These are phyloP conservation scores for Tolypocladium tropicale DNA, from an alignment of 2,329 filamentous ascomycete species.

Conservation along the genomic window DNA sequence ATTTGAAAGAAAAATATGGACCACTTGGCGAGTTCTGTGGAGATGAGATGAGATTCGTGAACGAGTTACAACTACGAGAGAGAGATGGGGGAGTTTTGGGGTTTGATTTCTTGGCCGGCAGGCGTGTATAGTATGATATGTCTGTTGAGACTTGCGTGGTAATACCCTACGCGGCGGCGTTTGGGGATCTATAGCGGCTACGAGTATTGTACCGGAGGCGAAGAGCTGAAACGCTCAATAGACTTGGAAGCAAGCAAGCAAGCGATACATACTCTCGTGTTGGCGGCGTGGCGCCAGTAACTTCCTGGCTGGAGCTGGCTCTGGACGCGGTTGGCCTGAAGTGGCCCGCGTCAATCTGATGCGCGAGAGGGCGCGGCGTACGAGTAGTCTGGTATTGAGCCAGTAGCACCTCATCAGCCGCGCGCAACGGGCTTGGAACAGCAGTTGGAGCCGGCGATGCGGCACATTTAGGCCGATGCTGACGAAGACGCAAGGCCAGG, in stretches of 20 bases:
- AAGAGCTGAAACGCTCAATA: neutral
- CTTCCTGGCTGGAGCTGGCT: too few relatives aligned
- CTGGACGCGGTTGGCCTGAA: too few relatives aligned
- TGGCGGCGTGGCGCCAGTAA: too few relatives aligned
- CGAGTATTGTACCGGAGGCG: neutral
- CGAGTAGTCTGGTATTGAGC: too few relatives aligned
- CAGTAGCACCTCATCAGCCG: too few relatives aligned
- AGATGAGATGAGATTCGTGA: neutral
- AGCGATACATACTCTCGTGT: too few relatives aligned
- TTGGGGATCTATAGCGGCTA: neutral
- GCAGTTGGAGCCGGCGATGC: neutral
- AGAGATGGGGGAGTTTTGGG: neutral
- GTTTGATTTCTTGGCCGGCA: neutral
- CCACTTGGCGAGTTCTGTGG: neutral
- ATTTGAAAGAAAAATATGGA: neutral
- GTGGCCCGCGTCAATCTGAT: too few relatives aligned
- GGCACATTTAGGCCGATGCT: neutral
- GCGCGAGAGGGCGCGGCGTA: too few relatives aligned
- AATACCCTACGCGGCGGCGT: neutral
- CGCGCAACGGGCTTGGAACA: too few relatives aligned
- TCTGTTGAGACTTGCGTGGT: neutral
- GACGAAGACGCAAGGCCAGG: neutral
- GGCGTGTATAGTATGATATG: neutral
- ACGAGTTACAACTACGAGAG: neutral
- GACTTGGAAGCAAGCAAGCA: neutral